Base-by-base conservation (phyloP, 2,329 filamentous ascomycete species). In the Sordariomycetes sp. region DNA sequence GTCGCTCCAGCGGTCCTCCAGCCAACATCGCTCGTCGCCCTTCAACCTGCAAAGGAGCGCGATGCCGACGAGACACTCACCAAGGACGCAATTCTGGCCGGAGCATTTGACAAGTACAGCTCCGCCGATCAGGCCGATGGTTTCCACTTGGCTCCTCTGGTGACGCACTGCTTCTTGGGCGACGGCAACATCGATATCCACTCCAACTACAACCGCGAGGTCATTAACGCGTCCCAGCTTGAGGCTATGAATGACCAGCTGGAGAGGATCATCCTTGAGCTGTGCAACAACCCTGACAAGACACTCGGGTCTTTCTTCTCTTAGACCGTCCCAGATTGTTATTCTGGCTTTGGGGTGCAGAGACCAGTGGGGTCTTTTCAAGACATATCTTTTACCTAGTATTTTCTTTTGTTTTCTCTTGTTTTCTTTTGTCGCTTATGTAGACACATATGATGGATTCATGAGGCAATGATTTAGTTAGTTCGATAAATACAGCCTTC, bases 71-170 rank as follows among this genome's bases (percentile, higher is more conserved):
- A 28, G 6, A 18, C n/a, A 4, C 6, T 8, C 6, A 7, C 4
- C 15, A 11, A 12, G 14, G 23, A 34, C n/a, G 32, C 32, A 10
- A 9, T 34, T 14, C 10, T 34, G 4, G n/a, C 19, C 11, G 14
- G 16, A 3, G 32, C 21, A n/a, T 21, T 16, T 7, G 33, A 29
- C 18, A 28, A 30, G 5, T 29, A 18, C 11, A n/a, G 15, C 24
- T 25, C 25, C 31, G 12, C 69, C 1, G 57, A 68, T 20, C 53
- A 65, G 3, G 75, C 20, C 3, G 33, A 35, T 20, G 33, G 33
- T 4, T 35, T 29, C 26, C n/a, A 19, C 10, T n/a, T 20, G 25
- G 19, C 26, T 6, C 33, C 25, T 9, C 23, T 35, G 1, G 18
- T n/a, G 18, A 20, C 25, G 9, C 16, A 35, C 7, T 35, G 24